These are phyloP conservation scores for Apiotrichum sp. DNA, from an alignment of 1,284 basidiomycete species.

Conservation along the genomic window DNA sequence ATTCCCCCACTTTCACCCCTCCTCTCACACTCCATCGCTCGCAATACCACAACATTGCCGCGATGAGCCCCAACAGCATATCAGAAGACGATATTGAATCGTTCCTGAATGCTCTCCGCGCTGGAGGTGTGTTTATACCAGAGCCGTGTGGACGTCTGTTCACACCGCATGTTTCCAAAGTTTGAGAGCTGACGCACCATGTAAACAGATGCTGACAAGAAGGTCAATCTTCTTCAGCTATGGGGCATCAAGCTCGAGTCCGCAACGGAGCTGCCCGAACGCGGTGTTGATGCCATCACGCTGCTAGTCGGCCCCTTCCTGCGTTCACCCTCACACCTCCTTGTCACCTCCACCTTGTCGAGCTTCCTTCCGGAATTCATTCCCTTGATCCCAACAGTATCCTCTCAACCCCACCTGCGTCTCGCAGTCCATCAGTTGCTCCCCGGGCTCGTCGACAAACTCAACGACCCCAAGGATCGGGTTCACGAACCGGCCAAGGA, in stretches of 20 bases:
- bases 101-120: conserved; percentile 31
- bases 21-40: too few relatives aligned
- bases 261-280: conserved; percentile 26
- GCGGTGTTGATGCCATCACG: conserved; percentile 36
- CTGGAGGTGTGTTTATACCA: conserved; percentile 26
- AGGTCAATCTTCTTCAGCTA: conserved; percentile 42
- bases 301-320: conserved; percentile 32
- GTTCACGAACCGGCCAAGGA: conserved; percentile 28
- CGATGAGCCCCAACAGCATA: too few relatives aligned
- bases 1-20: too few relatives aligned
- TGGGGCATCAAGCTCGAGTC: conserved; percentile 41
- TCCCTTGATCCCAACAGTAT: conserved; percentile 28
- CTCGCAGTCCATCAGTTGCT: conserved; percentile 32
- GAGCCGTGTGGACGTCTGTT: neutral
- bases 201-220: conserved; percentile 40
- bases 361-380: conserved; percentile 40
- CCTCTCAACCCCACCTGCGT: conserved; percentile 17
- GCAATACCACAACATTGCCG: too few relatives aligned
- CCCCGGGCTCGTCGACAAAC: conserved; percentile 34
- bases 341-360: conserved; percentile 32
- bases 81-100: conserved; percentile 32
- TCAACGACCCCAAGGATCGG: conserved; percentile 44
- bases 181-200: too few relatives aligned
- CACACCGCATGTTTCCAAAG: neutral
- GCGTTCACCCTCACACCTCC: conserved; percentile 32